phyloP scores from a whole-genome alignment of 805 yeast species.

The Cyberlindnera sargentensis region DNA sequence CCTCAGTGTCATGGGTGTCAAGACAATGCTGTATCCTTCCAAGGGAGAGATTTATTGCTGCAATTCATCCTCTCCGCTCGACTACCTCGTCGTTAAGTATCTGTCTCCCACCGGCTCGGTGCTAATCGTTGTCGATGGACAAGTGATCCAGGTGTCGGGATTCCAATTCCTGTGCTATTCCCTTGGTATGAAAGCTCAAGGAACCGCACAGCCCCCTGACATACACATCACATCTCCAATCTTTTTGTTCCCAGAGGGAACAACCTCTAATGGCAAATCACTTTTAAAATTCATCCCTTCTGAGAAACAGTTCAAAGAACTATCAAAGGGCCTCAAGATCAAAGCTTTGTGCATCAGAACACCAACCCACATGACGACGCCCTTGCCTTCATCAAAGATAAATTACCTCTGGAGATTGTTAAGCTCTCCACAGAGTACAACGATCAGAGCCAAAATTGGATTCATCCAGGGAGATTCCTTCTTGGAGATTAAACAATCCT shows the following conservation, averaged over 20 bases:
- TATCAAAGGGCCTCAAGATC: slow-evolving; percentile 3
- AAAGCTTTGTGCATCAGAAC: slow-evolving; percentile 25
- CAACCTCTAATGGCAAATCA: slow-evolving; percentile 78
- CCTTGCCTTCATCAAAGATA: slow-evolving; percentile 17
- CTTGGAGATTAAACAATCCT: slow-evolving; percentile 22
- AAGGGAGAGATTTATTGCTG: slow-evolving; percentile 36
- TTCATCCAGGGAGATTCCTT: slow-evolving; percentile 18
- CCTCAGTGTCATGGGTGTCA: slow-evolving; percentile 16
- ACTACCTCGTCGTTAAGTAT: slow-evolving; percentile 29
- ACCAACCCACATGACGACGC: slow-evolving; percentile 27
- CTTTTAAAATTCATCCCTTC: slow-evolving; percentile 44
- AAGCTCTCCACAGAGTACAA: slow-evolving; percentile 9
- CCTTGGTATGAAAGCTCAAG: not conserved
- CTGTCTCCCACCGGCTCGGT: not conserved
- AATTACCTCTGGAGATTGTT: slow-evolving; percentile 18
- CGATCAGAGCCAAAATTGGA: slow-evolving; percentile 20
- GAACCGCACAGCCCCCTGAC: not conserved
- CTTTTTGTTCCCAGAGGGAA: slow-evolving; percentile 70
- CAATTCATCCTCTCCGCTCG: slow-evolving; percentile 43
- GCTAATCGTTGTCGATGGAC: not conserved
- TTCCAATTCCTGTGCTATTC: not conserved
- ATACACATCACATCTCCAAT: slow-evolving; percentile 33
- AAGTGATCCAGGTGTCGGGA: not conserved
- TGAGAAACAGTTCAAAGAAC: not conserved
- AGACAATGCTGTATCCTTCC: slow-evolving; percentile 6